Percentiles rank a stretch among this genome's conserved stretches.
Evolutionary conservation across 345 rosid genomes (phyloP).

Genomic region (Zanthoxylum bungeanum): DNA sequence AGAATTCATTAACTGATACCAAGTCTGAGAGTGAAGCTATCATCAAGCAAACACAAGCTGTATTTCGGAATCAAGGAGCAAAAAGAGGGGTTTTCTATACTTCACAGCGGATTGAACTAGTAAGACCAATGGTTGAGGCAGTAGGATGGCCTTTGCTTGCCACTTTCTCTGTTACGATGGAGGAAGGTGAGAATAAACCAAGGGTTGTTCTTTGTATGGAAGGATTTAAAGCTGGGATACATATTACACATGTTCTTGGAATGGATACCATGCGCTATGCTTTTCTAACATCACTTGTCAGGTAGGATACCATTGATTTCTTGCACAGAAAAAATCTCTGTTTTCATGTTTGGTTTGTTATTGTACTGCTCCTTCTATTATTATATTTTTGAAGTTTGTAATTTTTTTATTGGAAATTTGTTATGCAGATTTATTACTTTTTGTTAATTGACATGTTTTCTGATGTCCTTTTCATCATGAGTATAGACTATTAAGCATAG

Average conservation of each 20-base stretch:
- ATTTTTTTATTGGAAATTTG: background rate
- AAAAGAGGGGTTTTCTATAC: conserved; percentile 89
- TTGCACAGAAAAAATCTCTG: background rate
- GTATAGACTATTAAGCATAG: background rate
- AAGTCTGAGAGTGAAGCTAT: conserved; percentile 85
- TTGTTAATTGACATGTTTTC: background rate
- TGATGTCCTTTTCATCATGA: background rate
- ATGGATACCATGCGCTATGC: conserved; percentile 99
- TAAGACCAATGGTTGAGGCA: conserved; percentile 98
- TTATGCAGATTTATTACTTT: background rate
- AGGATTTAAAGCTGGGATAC: conserved; percentile 98
- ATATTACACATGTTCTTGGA: conserved; percentile 84
- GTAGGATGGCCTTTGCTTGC: conserved; percentile 99
- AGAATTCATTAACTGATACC: conserved; percentile 62
- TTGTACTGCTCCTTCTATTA: background rate
- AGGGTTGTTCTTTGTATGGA: conserved; percentile 93
- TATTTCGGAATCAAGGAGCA: conserved; percentile 76
- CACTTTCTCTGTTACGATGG: conserved; percentile 97
- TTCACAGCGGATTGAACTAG: conserved; percentile 66
- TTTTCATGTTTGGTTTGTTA: too few relatives aligned
- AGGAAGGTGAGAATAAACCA: conserved; percentile 95
- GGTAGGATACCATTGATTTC: conserved; percentile 43
- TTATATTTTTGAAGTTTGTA: background rate
- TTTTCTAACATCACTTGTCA: conserved; percentile 90
- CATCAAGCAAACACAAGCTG: conserved; percentile 89